A percentile compares a stretch with the other conserved stretches of the same genome.
Conservation (phyloP, 257 asterid species). For the Solanum clarkiae region DNA sequence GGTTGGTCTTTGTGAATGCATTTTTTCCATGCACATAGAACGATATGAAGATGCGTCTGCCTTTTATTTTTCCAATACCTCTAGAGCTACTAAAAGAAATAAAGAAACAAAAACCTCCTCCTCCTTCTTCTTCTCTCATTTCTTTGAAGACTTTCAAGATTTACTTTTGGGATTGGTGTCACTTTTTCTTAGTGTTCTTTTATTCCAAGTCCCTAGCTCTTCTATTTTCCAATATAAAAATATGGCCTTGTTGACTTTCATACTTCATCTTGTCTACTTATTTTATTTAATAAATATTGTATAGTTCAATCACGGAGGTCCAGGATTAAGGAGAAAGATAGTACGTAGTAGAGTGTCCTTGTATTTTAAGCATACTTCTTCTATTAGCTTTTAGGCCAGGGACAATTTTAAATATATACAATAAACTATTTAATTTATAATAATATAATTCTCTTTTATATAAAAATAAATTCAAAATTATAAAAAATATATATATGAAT, state of each 20-base stretch:
- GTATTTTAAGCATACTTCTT: background rate
- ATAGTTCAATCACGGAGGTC: background rate
- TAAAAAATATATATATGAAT: no score
- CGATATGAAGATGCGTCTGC: background rate
- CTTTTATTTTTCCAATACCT: background rate
- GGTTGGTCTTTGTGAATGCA: background rate
- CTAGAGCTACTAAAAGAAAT: background rate
- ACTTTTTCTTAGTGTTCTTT: background rate
- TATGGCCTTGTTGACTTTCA: background rate
- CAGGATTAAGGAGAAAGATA: background rate
- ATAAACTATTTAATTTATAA: no score
- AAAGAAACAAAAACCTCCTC: background rate
- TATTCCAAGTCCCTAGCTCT: background rate
- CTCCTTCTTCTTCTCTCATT: background rate
- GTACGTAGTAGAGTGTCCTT: background rate
- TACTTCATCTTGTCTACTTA: background rate
- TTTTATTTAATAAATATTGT: background rate
- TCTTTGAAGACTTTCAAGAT: background rate
- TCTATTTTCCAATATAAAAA: background rate
- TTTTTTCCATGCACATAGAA: background rate
- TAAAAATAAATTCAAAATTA: no score
- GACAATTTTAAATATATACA: no score
- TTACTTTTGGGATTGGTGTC: background rate
- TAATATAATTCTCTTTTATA: no score
- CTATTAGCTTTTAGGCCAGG: no score